Evolutionary conservation across 768 basidiomycete species (phyloP).

Genomic region (Phallus indusiatus): DNA sequence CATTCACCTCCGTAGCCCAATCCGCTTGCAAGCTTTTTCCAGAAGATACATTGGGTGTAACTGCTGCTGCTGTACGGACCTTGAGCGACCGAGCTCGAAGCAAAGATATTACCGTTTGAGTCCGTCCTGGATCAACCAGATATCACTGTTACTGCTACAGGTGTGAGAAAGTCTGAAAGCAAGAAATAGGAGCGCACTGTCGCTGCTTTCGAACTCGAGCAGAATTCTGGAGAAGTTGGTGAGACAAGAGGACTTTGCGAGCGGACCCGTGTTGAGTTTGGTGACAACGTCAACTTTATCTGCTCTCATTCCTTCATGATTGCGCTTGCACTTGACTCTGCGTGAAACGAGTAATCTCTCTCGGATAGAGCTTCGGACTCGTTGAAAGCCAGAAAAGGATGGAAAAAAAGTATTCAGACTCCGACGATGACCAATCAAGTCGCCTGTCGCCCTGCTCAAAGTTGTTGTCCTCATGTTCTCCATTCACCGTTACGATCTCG

Average conservation of each 20-base stretch:
- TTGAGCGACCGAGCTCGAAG: slow-evolving; percentile 39
- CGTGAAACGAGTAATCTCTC: slow-evolving; percentile 15
- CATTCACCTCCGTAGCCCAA: slow-evolving; percentile 38
- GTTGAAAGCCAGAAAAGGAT: no score
- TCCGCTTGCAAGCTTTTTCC: slow-evolving; percentile 77
- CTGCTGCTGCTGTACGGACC: slow-evolving; percentile 30
- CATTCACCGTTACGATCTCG: no score
- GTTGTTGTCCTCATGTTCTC: no score
- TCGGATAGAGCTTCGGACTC: slow-evolving; percentile 58
- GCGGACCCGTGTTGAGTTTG: slow-evolving; percentile 42
- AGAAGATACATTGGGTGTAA: slow-evolving; percentile 33
- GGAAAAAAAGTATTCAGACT: no score
- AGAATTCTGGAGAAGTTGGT: slow-evolving; percentile 40
- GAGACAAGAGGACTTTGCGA: slow-evolving; percentile 58
- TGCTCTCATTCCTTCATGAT: neutral
- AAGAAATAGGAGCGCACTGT: neutral
- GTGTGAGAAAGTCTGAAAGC: slow-evolving; percentile 3
- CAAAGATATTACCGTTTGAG: slow-evolving; percentile 47
- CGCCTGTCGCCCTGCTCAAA: no score
- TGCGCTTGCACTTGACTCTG: neutral
- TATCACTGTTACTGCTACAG: slow-evolving; percentile 22
- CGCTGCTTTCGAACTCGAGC: slow-evolving; percentile 11
- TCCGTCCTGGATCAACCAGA: slow-evolving; percentile 23
- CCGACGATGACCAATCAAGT: no score
- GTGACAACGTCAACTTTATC: slow-evolving; percentile 4